Conservation (phyloP, 306 rosid species). For the Oemleria cerasiformis region DNA sequence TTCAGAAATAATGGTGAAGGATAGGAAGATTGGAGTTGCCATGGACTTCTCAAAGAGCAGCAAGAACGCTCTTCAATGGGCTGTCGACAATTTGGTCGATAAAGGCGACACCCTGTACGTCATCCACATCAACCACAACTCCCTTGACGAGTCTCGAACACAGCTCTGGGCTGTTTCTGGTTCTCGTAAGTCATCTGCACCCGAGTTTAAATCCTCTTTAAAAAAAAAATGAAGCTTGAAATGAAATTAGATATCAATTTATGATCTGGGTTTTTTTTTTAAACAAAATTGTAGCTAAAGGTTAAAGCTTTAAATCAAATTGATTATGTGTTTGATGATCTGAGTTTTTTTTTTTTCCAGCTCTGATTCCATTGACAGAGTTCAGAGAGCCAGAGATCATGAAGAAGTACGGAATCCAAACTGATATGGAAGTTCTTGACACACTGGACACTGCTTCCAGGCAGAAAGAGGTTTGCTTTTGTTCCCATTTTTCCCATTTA, state of each 20-base stretch:
- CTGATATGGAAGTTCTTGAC: conserved; percentile 75
- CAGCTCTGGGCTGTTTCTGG: conserved; percentile 56
- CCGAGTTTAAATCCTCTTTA: too few species aligned
- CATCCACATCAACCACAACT: conserved; percentile 49
- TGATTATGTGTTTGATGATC: conserved; percentile 11
- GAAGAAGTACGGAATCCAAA: conserved; percentile 46
- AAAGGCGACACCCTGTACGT: conserved; percentile 73
- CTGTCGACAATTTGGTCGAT: conserved; percentile 68
- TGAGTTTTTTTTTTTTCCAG: conserved; percentile 29
- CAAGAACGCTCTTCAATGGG: conserved; percentile 85
- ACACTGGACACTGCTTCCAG: conserved; percentile 58
- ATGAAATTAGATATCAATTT: not conserved
- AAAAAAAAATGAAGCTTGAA: not conserved
- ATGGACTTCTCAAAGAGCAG: conserved; percentile 79
- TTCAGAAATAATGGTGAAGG: conserved; percentile 57
- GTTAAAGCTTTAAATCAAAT: not conserved
- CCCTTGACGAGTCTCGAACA: conserved; percentile 42
- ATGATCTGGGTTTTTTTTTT: not conserved
- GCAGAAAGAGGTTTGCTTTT: conserved; percentile 60
- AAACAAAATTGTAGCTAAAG: not conserved
- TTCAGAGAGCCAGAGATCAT: conserved; percentile 49
- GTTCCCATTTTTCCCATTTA: conserved; percentile 3
- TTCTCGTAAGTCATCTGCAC: conserved; percentile 50
- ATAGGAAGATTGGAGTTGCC: conserved; percentile 76
- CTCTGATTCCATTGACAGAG: conserved; percentile 71